Percentiles rank a stretch among this genome's conserved stretches.
phyloP scores from a whole-genome alignment of 371 early-diverging fungal species.

The Mucor circinelloides region DNA sequence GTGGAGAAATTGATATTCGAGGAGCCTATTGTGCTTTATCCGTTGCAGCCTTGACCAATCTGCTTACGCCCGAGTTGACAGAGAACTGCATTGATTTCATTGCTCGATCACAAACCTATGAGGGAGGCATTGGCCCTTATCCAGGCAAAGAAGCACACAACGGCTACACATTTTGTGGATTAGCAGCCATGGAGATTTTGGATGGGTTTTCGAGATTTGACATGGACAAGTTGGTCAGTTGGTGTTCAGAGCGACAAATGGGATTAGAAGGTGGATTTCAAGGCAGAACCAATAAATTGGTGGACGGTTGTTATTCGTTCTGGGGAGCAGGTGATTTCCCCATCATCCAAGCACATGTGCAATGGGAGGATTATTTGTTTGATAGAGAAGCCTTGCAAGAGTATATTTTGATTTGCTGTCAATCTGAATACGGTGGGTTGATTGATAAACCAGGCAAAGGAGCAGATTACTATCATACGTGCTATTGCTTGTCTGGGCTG shows the following conservation, averaged over 20 bases:
- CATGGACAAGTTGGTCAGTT: slow-evolving; percentile 60
- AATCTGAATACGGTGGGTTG: slow-evolving; percentile 80
- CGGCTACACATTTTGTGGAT: slow-evolving; percentile 95
- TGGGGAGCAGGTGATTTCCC: slow-evolving; percentile 94
- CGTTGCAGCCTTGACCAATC: slow-evolving; percentile 74
- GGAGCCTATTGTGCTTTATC: slow-evolving; percentile 92
- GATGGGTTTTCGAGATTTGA: slow-evolving; percentile 65
- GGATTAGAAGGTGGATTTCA: slow-evolving; percentile 93
- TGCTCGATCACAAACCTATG: slow-evolving; percentile 81
- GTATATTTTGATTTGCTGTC: slow-evolving; percentile 89
- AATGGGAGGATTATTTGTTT: slow-evolving; percentile 45
- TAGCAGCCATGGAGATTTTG: slow-evolving; percentile 87
- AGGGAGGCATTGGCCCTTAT: slow-evolving; percentile 91
- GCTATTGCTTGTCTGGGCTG: slow-evolving; percentile 90
- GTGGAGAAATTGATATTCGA: slow-evolving; percentile 94
- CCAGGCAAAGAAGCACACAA: slow-evolving; percentile 97
- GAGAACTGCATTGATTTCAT: slow-evolving; percentile 76
- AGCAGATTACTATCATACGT: slow-evolving; percentile 95
- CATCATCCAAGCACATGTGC: slow-evolving; percentile 59
- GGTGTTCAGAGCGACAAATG: slow-evolving; percentile 87
- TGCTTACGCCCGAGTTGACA: slow-evolving; percentile 80
- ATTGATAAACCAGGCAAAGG: slow-evolving; percentile 89
- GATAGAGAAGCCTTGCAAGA: slow-evolving; percentile 81
- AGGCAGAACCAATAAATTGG: slow-evolving; percentile 96
- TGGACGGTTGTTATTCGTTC: slow-evolving; percentile 97